Conservation (phyloP, 2,329 filamentous ascomycete genomes). For the Epichloe sylvatica region DNA sequence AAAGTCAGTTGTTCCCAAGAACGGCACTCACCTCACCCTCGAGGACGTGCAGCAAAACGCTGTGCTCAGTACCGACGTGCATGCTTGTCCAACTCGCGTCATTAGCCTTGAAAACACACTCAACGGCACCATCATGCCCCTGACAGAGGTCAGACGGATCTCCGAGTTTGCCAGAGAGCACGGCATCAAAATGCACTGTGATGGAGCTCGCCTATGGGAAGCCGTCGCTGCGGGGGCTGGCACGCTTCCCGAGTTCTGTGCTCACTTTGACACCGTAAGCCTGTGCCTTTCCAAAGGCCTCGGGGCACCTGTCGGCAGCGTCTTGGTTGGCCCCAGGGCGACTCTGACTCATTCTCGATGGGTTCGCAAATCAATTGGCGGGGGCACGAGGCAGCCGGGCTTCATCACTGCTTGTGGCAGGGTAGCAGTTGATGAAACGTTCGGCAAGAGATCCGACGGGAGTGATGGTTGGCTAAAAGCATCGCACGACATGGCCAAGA, state of each 20-base stretch:
- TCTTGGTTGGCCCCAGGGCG: constrained; percentile 43
- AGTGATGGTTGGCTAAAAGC: constrained; percentile 42
- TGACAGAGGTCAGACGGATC: constrained; percentile 57
- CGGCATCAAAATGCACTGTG: constrained; percentile 57
- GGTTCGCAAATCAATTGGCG: constrained; percentile 57
- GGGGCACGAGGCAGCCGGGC: constrained; percentile 59
- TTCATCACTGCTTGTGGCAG: constrained; percentile 58
- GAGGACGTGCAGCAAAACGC: constrained; percentile 58
- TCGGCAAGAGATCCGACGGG: constrained; percentile 23
- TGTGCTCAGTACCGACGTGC: constrained; percentile 54
- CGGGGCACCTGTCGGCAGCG: constrained; percentile 66
- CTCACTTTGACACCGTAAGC: constrained; percentile 58
- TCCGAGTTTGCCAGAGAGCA: constrained; percentile 51
- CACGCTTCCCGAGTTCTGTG: constrained; percentile 50
- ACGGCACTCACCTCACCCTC: constrained; percentile 60
- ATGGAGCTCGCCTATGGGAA: constrained; percentile 73
- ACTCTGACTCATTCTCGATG: constrained; percentile 27
- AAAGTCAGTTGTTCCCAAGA: constrained; percentile 51
- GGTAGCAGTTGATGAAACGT: constrained; percentile 45
- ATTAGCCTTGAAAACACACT: constrained; percentile 82
- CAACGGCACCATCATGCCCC: constrained; percentile 63
- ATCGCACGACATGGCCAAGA: constrained; percentile 49
- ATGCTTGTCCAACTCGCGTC: constrained; percentile 65
- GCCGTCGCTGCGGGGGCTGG: constrained; percentile 59
- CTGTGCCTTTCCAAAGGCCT: constrained; percentile 75